A percentile compares a stretch with the other conserved stretches of the same genome.
These are phyloP conservation scores for Apodospora peruviana DNA, from an alignment of 495 filamentous ascomycete species.

Conservation along the genomic window DNA sequence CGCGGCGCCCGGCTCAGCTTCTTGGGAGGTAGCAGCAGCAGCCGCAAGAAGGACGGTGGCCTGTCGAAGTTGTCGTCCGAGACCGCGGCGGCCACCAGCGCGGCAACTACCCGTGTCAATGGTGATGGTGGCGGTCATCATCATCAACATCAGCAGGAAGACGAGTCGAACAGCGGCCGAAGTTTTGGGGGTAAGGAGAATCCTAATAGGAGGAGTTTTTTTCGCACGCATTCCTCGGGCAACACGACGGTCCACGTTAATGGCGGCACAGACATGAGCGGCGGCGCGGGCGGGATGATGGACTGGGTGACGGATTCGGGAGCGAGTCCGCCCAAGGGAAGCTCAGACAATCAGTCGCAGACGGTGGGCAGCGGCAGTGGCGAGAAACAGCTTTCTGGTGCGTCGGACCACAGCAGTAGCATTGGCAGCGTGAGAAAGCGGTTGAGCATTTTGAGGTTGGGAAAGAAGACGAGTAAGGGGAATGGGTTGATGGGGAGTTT, in stretches of 20 bases:
- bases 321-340: conserved; percentile 9
- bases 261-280: conserved; percentile 19
- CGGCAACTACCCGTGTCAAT: conserved; percentile 10
- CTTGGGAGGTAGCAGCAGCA: conserved; percentile 25
- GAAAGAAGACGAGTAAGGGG: conserved; percentile 55
- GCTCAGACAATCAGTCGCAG: conserved; percentile 1
- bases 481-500: conserved; percentile 45
- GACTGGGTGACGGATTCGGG: conserved; percentile 21
- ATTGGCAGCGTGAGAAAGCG: conserved; percentile 57
- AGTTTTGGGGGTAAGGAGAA: conserved; percentile 18
- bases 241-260: conserved; percentile 21
- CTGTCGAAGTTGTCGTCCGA: not conserved
- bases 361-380: too few relatives aligned
- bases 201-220: conserved; percentile 26
- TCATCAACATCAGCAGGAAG: not conserved
- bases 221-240: conserved; percentile 16
- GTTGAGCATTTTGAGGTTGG: conserved; percentile 61
- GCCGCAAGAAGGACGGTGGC: not conserved
- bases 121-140: conserved; percentile 5
- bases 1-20: conserved; percentile 45
- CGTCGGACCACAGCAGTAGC: not conserved
- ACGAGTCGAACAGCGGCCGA: not conserved
- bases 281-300: conserved; percentile 14
- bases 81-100: not conserved
- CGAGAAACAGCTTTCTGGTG: too few relatives aligned